A percentile compares a stretch with the other conserved stretches of the same genome.
These are phyloP conservation scores for Ophiocordyceps unilateralis DNA, from an alignment of 2,329 filamentous ascomycete species.

Conservation along the genomic window DNA sequence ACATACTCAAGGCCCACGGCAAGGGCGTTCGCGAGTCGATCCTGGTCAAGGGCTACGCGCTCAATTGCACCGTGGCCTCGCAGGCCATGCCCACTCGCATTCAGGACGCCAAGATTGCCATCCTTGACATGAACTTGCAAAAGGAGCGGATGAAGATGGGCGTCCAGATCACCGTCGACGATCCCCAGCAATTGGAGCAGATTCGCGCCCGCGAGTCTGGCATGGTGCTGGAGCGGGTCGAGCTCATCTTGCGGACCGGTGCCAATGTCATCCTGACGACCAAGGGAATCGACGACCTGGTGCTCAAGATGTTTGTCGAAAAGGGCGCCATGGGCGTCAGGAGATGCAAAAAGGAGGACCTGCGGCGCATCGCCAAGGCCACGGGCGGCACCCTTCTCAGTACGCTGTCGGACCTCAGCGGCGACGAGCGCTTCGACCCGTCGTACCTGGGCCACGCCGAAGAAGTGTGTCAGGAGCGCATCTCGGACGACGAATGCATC, in stretches of 20 bases:
- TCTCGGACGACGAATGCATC: conserved; percentile 97
- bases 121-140: conserved; percentile 94
- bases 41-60: conserved; percentile 85
- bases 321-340: conserved; percentile 89
- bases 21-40: conserved; percentile 80
- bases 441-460: conserved; percentile 82
- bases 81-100: conserved; percentile 94
- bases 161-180: conserved; percentile 95
- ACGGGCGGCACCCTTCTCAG: conserved; percentile 87
- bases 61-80: conserved; percentile 97
- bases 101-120: conserved; percentile 87
- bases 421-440: conserved; percentile 89
- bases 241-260: conserved; percentile 94
- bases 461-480: conserved; percentile 94
- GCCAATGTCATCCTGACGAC: conserved; percentile 94
- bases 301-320: conserved; percentile 87
- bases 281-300: conserved; percentile 95
- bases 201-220: conserved; percentile 84
- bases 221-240: conserved; percentile 83
- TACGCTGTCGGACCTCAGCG: conserved; percentile 89
- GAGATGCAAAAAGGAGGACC: conserved; percentile 96
- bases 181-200: conserved; percentile 93
- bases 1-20: conserved; percentile 95
- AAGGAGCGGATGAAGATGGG: conserved; percentile 99
- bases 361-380: conserved; percentile 87